A percentile compares a stretch with the other conserved stretches of the same genome.
phyloP scores from a whole-genome alignment of 805 yeast species.

The Candida sakaeoensis region DNA sequence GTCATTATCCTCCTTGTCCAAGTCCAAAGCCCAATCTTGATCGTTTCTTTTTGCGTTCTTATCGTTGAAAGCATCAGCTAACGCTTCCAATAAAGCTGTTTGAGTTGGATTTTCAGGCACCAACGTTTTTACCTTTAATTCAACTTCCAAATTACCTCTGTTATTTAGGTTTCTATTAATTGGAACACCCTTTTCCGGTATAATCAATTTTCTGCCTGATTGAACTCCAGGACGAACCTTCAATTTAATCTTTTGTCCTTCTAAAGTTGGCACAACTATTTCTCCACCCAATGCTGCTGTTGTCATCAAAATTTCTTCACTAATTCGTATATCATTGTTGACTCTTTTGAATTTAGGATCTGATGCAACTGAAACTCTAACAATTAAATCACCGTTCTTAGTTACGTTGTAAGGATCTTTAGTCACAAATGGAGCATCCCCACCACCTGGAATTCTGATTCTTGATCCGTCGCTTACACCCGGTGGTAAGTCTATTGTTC shows the following conservation, averaged over 20 bases:
- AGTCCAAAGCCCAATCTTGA: conserved; percentile 35
- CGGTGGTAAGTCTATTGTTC: conserved; percentile 80
- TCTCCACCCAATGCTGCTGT: conserved; percentile 96
- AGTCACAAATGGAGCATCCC: conserved; percentile 80
- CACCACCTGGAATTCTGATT: conserved; percentile 80
- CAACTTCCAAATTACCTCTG: conserved; percentile 80
- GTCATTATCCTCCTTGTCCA: conserved; percentile 20
- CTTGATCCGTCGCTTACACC: conserved; percentile 87
- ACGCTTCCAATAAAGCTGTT: conserved; percentile 83
- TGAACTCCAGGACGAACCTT: conserved; percentile 85
- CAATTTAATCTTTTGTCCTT: conserved; percentile 70
- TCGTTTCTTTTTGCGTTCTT: conserved; percentile 69
- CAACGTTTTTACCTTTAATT: conserved; percentile 65
- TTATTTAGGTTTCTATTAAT: conserved; percentile 43
- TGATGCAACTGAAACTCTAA: conserved; percentile 72
- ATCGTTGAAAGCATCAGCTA: conserved; percentile 89
- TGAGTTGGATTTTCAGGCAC: conserved; percentile 82
- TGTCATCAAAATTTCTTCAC: conserved; percentile 77
- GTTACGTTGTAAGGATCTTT: conserved; percentile 66
- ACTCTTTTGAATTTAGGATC: conserved; percentile 66
- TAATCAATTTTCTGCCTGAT: conserved; percentile 63
- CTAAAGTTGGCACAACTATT: conserved; percentile 85
- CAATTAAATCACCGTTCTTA: conserved; percentile 82
- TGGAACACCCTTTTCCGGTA: conserved; percentile 89
- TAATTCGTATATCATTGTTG: conserved; percentile 58